Conservation (phyloP, 148 eudicot genomes). For the Amaranthus cruentus region DNA sequence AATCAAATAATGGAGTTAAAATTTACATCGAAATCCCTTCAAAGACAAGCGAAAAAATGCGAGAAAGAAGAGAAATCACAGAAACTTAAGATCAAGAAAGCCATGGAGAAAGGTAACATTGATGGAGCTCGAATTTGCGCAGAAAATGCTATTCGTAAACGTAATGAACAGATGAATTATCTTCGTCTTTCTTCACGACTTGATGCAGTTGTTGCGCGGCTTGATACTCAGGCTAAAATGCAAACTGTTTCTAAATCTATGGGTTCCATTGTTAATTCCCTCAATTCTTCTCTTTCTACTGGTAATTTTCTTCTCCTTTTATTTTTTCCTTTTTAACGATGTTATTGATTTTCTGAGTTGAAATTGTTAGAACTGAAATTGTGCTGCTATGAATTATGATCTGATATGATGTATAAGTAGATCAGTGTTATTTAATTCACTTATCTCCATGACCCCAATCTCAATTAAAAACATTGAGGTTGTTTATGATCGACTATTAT, state of each 20-base stretch:
- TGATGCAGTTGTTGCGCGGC: conserved; percentile 30
- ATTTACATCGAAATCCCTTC: conserved; percentile 55
- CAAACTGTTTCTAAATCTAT: conserved; percentile 54
- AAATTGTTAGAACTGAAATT: not conserved
- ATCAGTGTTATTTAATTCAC: too few species aligned
- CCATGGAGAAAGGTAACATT: conserved; percentile 32
- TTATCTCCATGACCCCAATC: too few species aligned
- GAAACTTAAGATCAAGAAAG: conserved; percentile 32
- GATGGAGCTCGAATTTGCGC: conserved; percentile 35
- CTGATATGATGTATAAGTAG: too few species aligned
- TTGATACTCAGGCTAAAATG: conserved; percentile 37
- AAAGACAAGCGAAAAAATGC: conserved; percentile 47
- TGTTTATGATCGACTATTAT: too few species aligned
- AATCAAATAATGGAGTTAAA: conserved; percentile 72
- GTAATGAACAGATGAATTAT: conserved; percentile 32
- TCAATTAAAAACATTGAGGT: too few species aligned
- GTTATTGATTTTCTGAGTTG: not conserved
- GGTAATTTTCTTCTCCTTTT: conserved; percentile 16
- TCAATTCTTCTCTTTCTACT: conserved; percentile 50
- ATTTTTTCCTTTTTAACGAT: not conserved
- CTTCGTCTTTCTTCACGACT: conserved; percentile 30
- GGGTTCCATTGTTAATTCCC: conserved; percentile 61
- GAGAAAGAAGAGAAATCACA: conserved; percentile 30
- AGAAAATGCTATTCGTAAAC: conserved; percentile 32
- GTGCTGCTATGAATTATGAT: too few species aligned